Base-by-base conservation (phyloP, 2,329 filamentous ascomycete genomes). In the Dothidotthia symphoricarpi region DNA sequence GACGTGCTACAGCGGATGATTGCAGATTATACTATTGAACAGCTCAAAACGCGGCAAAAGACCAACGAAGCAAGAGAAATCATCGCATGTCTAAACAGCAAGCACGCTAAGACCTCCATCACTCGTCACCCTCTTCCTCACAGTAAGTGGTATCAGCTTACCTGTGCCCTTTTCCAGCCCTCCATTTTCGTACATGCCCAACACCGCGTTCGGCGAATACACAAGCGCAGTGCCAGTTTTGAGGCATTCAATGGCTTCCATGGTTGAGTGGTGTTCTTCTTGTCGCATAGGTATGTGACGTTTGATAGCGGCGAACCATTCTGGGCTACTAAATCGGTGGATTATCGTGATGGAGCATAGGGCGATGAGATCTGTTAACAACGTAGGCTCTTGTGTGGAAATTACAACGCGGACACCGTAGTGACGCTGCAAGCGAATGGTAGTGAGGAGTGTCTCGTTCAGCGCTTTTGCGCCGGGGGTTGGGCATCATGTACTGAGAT, bases 301-400 rank as follows among this genome's bases (percentile, higher is more conserved):
- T 17, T 56, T 54, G 28, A 80, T 63, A 0, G 69, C 69, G 0
- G 57, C 54, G 16, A 81, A 73, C 84, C 83, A 87, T 1, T 74
- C 73, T 0, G 83, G 83, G 0, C 77, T 82, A 0, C 73, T 80
- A 61, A 90, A 90, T 0, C 82, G 75, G 55, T 90, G 85, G 0
- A 89, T 80, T 12, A 89, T 73, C 0, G 80, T 85, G n/a, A 86
- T 68, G 1, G 79, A 82, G 60, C 82, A 88, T 0, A 91, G 69
- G 36, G 88, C 84, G 0, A 91, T 72, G 0, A 93, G 73, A 12
- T 75, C 73, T 0, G 81, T 78, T 0, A 82, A 83, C 3, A 90
- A 74, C 0, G 83, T 87, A 0, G 86, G 86, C 53, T 91, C 86
- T 56, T 93, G 85, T 0, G 86, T 91, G 0, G 85, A 82, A 22